phyloP scores from a whole-genome alignment of 1,139 yeast species.

The Geotrichum bryndzae region DNA sequence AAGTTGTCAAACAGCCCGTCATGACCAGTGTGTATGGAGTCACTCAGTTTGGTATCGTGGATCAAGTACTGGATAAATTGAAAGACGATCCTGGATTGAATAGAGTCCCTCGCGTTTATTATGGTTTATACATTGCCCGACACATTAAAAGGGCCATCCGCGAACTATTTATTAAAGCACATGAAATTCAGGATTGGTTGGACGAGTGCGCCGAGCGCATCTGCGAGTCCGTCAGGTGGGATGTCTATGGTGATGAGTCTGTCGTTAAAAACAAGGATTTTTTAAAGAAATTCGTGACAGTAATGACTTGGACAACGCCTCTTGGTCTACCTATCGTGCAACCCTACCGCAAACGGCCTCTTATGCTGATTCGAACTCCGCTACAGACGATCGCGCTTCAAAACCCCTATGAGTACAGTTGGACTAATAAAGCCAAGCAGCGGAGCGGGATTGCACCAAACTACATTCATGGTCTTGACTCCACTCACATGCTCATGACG shows the following conservation, averaged over 20 bases:
- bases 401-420: constrained; percentile 70
- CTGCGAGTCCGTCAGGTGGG: constrained; percentile 46
- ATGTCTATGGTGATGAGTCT: constrained; percentile 19
- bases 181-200: constrained; percentile 85
- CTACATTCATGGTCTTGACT: constrained; percentile 86
- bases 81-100: constrained; percentile 26
- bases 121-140: constrained; percentile 57
- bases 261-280: constrained; percentile 17
- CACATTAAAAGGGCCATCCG: constrained; percentile 73
- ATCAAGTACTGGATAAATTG: constrained; percentile 49
- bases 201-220: constrained; percentile 73
- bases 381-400: constrained; percentile 70
- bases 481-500: constrained; percentile 88
- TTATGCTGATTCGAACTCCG: constrained; percentile 53
- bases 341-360: constrained; percentile 67
- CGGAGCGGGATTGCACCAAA: constrained; percentile 89
- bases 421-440: constrained; percentile 75
- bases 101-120: constrained; percentile 1
- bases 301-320: constrained; percentile 94
- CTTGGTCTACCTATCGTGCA: constrained; percentile 85
- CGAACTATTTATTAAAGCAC: constrained; percentile 78
- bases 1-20: constrained; percentile 87
- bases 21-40: constrained; percentile 97
- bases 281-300: constrained; percentile 55
- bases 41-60: constrained; percentile 77